These are phyloP conservation scores for Populus tremula DNA, from an alignment of 345 rosid genomes.

Conservation along the genomic window DNA sequence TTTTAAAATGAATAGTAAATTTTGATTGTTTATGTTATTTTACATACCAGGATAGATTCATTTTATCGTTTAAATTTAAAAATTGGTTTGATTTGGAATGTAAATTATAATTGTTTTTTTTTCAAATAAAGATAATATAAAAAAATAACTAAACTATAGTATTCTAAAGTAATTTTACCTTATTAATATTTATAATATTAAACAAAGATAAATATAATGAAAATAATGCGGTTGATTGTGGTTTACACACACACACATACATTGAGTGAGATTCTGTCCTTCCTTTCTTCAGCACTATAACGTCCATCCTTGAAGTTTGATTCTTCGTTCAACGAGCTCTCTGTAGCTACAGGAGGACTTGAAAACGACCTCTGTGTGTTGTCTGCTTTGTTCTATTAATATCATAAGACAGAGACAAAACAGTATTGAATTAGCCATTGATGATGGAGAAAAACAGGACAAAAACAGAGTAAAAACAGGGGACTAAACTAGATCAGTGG, in stretches of 20 bases:
- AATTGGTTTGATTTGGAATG: too few species aligned
- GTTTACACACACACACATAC: constrained; percentile 20
- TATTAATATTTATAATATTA: too few species aligned
- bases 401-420: constrained; percentile 19
- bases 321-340: constrained; percentile 55
- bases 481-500: not conserved
- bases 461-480: constrained; percentile 17
- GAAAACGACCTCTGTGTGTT: constrained; percentile 41
- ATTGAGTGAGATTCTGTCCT: constrained; percentile 63
- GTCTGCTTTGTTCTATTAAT: constrained; percentile 26
- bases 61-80: too few species aligned
- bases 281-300: constrained; percentile 76
- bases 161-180: too few species aligned
- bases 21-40: too few species aligned
- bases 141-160: too few species aligned
- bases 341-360: constrained; percentile 39
- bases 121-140: too few species aligned
- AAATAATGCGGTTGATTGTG: too few species aligned
- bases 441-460: not conserved
- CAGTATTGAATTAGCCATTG: not conserved
- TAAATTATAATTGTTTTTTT: too few species aligned
- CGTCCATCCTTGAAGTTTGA: constrained; percentile 63
- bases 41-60: too few species aligned
- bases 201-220: too few species aligned
- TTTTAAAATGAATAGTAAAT: too few species aligned